phyloP scores from a whole-genome alignment of 345 rosid genomes.

The Populus davidiana region DNA sequence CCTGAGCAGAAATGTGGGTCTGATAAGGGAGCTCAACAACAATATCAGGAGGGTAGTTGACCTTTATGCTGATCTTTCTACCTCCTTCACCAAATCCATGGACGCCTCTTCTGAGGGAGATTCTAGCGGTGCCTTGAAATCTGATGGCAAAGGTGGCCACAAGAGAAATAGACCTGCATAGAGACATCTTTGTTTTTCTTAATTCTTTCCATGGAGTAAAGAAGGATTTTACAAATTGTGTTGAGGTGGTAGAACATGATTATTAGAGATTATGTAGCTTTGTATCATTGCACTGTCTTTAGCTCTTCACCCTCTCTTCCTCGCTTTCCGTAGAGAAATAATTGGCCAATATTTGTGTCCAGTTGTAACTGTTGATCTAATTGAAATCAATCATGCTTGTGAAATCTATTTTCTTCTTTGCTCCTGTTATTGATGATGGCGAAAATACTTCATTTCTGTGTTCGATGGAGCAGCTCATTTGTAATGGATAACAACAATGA shows the following conservation, averaged over 20 bases:
- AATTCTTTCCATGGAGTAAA: slow-evolving; percentile 27
- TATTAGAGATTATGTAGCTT: slow-evolving; percentile 18
- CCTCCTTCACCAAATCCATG: slow-evolving; percentile 52
- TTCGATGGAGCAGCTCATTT: not conserved
- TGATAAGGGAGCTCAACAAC: slow-evolving; percentile 78
- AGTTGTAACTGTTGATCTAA: slow-evolving; percentile 36
- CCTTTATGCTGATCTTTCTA: slow-evolving; percentile 71
- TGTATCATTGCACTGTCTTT: slow-evolving; percentile 26
- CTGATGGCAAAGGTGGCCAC: slow-evolving; percentile 51
- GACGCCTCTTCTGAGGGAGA: slow-evolving; percentile 68
- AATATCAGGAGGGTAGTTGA: slow-evolving; percentile 70
- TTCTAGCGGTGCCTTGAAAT: slow-evolving; percentile 51
- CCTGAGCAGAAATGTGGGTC: slow-evolving; percentile 61
- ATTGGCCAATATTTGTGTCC: slow-evolving; percentile 27
- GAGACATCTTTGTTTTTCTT: not conserved
- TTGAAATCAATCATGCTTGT: slow-evolving; percentile 33
- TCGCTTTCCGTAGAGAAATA: slow-evolving; percentile 27
- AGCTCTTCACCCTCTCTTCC: slow-evolving; percentile 21
- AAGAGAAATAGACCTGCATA: slow-evolving; percentile 57
- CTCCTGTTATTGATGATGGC: slow-evolving; percentile 2
- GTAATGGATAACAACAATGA: slow-evolving; percentile 6
- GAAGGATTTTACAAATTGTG: slow-evolving; percentile 22
- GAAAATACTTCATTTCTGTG: not conserved
- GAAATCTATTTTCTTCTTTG: slow-evolving; percentile 7
- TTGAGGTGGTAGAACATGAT: slow-evolving; percentile 30